These are phyloP conservation scores for Neurospora sp. DNA, from an alignment of 495 filamentous ascomycete genomes.

Conservation along the genomic window DNA sequence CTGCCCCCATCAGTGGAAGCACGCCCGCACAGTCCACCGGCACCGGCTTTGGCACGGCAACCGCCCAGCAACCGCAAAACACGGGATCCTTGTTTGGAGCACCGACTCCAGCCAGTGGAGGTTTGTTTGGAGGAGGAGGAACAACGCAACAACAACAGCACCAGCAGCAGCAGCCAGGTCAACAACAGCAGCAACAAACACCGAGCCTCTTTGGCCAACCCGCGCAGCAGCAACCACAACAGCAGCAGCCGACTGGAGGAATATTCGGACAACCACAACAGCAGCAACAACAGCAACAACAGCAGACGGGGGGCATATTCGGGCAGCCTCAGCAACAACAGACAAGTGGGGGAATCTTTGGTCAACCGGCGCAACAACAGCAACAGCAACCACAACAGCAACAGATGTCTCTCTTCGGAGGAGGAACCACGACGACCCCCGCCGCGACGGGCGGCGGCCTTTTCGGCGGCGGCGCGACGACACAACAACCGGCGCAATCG, in stretches of 20 bases:
- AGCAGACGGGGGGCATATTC: conserved; percentile 21
- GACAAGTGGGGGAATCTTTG: conserved; percentile 7
- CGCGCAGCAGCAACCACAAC: conserved; percentile 15
- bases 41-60: conserved; percentile 43
- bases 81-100: conserved; percentile 15
- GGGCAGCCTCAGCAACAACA: conserved; percentile 17
- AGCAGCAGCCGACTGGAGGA: conserved; percentile 10
- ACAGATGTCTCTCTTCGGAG: not conserved
- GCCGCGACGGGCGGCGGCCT: conserved; percentile 15
- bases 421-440: conserved; percentile 1
- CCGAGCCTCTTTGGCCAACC: conserved; percentile 14
- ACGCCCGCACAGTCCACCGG: conserved; percentile 31
- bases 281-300: conserved; percentile 13
- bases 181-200: conserved; percentile 8
- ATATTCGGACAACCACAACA: conserved; percentile 11
- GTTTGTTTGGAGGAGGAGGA: conserved; percentile 18
- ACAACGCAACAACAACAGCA: conserved; percentile 2
- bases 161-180: conserved; percentile 1
- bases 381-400: conserved; percentile 2
- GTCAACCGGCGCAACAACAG: conserved; percentile 18
- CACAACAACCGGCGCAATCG: conserved; percentile 8
- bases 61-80: conserved; percentile 13
- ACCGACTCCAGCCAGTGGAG: conserved; percentile 20
- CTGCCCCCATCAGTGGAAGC: conserved; percentile 20
- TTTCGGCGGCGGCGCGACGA: conserved; percentile 13